Evolutionary conservation across 129 eudicot genomes (phyloP).

Genomic region (Dittrichia graveolens): DNA sequence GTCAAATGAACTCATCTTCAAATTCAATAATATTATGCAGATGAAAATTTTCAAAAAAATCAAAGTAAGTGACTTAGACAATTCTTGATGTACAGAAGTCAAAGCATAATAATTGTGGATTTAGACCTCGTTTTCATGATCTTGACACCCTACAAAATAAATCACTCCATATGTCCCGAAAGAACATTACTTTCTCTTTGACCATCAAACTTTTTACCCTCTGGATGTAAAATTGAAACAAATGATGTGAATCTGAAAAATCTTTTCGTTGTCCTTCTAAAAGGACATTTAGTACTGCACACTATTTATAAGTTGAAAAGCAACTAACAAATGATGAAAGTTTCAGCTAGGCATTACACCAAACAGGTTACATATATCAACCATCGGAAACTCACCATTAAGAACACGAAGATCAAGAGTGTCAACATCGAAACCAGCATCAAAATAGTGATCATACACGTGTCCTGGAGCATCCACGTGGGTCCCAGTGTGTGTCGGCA

Average conservation of each 20-base stretch:
- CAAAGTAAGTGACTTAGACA: constrained; percentile 14
- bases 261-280: background rate
- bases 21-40: no score
- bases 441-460: constrained; percentile 35
- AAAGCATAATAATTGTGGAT: background rate
- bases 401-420: constrained; percentile 72
- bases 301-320: background rate
- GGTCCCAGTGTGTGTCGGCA: constrained; percentile 52
- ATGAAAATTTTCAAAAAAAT: background rate
- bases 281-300: background rate
- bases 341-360: constrained; percentile 18
- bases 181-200: background rate
- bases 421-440: constrained; percentile 78
- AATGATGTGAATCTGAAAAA: background rate
- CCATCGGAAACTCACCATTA: constrained; percentile 35
- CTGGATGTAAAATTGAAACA: constrained; percentile 9
- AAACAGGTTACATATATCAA: constrained; percentile 22
- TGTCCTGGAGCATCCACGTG: constrained; percentile 54
- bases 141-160: constrained; percentile 1
- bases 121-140: background rate
- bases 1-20: no score
- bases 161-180: constrained; percentile 11
- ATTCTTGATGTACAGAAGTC: background rate
- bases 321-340: background rate
- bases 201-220: constrained; percentile 4